A percentile compares a stretch with the other conserved stretches of the same genome.
These are phyloP conservation scores for Cercospora sojina DNA, from an alignment of 2,329 filamentous ascomycete species.

Conservation along the genomic window DNA sequence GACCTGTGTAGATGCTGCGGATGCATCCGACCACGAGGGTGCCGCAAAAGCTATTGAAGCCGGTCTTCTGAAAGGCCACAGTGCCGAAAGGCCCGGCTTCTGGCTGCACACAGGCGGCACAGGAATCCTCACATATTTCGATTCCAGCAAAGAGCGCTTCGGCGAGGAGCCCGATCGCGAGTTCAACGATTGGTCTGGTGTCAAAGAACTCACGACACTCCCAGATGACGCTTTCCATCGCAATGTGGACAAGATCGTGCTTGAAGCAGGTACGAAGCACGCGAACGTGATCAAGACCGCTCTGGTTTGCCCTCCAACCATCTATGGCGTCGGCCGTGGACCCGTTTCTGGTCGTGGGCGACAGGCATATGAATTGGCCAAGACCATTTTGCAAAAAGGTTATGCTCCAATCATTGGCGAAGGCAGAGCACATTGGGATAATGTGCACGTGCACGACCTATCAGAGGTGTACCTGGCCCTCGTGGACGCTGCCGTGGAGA, in stretches of 20 bases:
- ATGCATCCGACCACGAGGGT: conserved; percentile 49
- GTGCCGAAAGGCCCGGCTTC: conserved; percentile 38
- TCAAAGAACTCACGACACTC: conserved; percentile 53
- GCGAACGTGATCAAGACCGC: conserved; percentile 57
- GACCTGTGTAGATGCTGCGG: conserved; percentile 42
- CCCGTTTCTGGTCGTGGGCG: conserved; percentile 55
- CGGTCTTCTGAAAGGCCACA: conserved; percentile 51
- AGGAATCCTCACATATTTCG: conserved; percentile 55
- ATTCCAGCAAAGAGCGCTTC: conserved; percentile 47
- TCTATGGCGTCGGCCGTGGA: conserved; percentile 50
- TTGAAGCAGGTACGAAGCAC: conserved; percentile 49
- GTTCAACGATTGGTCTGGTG: conserved; percentile 61
- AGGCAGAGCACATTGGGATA: conserved; percentile 55
- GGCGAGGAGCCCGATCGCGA: conserved; percentile 46
- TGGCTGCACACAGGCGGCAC: conserved; percentile 58
- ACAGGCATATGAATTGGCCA: conserved; percentile 59
- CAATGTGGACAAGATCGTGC: conserved; percentile 67
- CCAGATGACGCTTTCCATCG: conserved; percentile 63
- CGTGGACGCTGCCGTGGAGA: conserved; percentile 35
- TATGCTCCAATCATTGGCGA: conserved; percentile 58
- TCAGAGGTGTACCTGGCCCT: conserved; percentile 56
- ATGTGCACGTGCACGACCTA: conserved; percentile 63
- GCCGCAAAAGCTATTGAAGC: conserved; percentile 52
- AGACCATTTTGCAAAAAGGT: conserved; percentile 52
- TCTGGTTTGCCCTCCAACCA: conserved; percentile 64